A percentile compares a stretch with the other conserved stretches of the same genome.
Conservation (phyloP, 1,284 basidiomycete species). For the Mycocalia duriaeana region DNA sequence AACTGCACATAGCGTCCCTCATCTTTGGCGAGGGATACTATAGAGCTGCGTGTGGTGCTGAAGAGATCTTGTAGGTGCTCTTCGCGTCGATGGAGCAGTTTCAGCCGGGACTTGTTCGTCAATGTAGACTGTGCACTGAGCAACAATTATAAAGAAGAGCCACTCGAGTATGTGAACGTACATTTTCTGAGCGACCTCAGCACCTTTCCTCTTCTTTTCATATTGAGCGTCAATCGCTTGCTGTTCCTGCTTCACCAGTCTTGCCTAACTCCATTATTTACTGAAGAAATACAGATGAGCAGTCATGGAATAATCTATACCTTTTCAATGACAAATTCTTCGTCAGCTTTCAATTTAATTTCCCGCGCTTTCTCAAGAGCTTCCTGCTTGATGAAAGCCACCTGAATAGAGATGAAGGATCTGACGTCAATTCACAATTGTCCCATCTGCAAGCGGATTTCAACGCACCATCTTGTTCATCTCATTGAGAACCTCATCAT, state of each 20-base stretch:
- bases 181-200: conserved; percentile 94
- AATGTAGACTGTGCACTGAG: conserved; percentile 89
- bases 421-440: too few species aligned
- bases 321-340: conserved; percentile 97
- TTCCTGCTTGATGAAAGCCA: conserved; percentile 95
- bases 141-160: conserved; percentile 2
- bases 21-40: conserved; percentile 63
- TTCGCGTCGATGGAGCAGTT: conserved; percentile 87
- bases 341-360: conserved; percentile 93
- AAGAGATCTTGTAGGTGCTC: conserved; percentile 92
- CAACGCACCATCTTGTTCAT: conserved; percentile 98
- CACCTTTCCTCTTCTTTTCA: conserved; percentile 92
- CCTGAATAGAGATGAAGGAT: conserved; percentile 42
- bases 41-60: conserved; percentile 62
- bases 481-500: conserved; percentile 93
- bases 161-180: conserved; percentile 34
- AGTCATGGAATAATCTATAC: too few species aligned
- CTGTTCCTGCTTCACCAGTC: conserved; percentile 92
- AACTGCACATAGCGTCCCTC: conserved; percentile 73
- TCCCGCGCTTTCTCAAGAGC: conserved; percentile 95
- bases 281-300: background rate
- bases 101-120: conserved; percentile 93
- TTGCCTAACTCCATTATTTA: conserved; percentile 47
- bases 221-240: conserved; percentile 87
- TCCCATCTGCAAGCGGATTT: too few species aligned